Evolutionary conservation across 2,329 filamentous ascomycete species (phyloP), one percentile per base, ranked within the genome.

Genomic region (Trichoderma pleuroti): DNA sequence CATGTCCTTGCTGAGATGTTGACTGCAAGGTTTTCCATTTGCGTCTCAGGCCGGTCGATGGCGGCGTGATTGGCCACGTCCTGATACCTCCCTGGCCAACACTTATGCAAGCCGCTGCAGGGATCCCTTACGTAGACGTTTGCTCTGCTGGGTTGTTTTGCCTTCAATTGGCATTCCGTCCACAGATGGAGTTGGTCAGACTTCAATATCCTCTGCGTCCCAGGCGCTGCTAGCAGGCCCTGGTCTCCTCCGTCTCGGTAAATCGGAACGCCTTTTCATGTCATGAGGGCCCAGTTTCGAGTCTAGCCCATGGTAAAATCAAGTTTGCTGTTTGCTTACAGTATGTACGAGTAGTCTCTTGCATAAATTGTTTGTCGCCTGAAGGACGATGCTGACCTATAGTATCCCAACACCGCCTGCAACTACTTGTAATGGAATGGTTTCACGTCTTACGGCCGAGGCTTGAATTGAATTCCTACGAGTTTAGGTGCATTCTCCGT

Each of bases 61-160:
- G 30, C n/a, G 36, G 32, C 62, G 24, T 54, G 28, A 26, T 52
- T 54, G 46, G 42, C 61, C 32, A 52, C 46, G 39, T n/a, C 28
- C 28, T 49, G n/a, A 24, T 54, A n/a, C 62, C 62, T 57, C 18
- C 32, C 16, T 21, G 32, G 46, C 32, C 8, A 21, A 18, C 63
- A 57, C 52, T 42, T 64, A 49, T 65, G 68, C 68, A 65, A 70
- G 49, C 61, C 68, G 26, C 61, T 59, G 18, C 52, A 65, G 56
- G 28, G 46, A 65, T 59, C 26, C 42, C 46, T 24, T 52, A 24
- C 46, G 21, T 52, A 21, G n/a, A 24, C 46, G 10, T 52, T 52
- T 12, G n/a, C 4, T 52, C 46, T 52, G 46, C 21, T 42, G 5
- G 46, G 46, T 24, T 52, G 21, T 6, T 52, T 52, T 24, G n/a